Evolutionary conservation across 148 eudicot genomes (phyloP).

Genomic region (Vaccinium corymbosum): DNA sequence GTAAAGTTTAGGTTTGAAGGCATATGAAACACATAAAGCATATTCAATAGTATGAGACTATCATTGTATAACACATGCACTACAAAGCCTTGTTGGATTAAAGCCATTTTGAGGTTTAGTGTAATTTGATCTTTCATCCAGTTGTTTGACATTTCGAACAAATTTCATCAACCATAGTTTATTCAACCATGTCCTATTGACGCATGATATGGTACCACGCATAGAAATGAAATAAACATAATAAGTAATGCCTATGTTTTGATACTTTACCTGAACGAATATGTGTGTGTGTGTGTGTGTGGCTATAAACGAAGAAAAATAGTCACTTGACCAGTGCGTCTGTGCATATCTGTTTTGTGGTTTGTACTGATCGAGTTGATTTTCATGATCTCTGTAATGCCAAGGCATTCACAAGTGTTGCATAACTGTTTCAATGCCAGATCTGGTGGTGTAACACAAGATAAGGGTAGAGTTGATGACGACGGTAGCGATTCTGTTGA

Average conservation of each 20-base stretch:
- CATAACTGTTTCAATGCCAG: slow-evolving; percentile 19
- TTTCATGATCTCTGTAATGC: neutral
- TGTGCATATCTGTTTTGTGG: slow-evolving; percentile 2
- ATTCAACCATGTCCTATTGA: neutral
- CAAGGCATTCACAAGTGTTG: neutral
- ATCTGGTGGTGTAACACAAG: slow-evolving; percentile 25
- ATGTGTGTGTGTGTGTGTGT: neutral
- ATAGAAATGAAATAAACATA: neutral
- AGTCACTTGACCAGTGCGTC: neutral
- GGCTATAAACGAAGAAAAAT: neutral
- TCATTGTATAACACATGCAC: neutral
- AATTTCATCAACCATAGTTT: neutral
- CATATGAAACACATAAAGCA: neutral
- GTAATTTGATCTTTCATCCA: neutral
- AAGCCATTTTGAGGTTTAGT: neutral
- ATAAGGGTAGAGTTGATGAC: slow-evolving; percentile 25
- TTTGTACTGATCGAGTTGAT: neutral
- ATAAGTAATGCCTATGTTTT: neutral
- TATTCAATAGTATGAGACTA: neutral
- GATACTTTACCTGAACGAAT: too few species aligned
- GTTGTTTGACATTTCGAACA: neutral
- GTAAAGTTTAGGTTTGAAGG: neutral
- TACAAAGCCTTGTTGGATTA: neutral
- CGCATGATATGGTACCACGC: neutral
- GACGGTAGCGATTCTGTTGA: slow-evolving; percentile 33